Base-by-base conservation (phyloP, 805 yeast species). In the Lachancea kluyveri region DNA sequence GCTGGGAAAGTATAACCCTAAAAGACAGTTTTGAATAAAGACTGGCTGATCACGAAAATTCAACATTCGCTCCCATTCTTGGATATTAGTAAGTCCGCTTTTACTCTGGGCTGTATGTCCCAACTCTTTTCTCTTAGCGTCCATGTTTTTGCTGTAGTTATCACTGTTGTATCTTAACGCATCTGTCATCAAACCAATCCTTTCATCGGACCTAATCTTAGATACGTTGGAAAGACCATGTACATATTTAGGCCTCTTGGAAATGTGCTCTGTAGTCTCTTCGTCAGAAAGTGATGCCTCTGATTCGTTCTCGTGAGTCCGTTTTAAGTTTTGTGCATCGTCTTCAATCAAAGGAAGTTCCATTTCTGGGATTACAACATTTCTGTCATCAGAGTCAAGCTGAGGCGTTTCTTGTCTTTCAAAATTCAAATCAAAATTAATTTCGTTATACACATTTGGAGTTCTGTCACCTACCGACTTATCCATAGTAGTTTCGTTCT, bases 111-210 rank as follows among this genome's bases (percentile, higher is more conserved):
- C 21, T 10, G 21, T 4, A 16, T 11, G 16, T 16, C 10, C 35
- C 26, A 26, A 7, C 11, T 12, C 20, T 20, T 17, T 36, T 24
- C 30, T 27, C 8, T 14, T 30, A n/a, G 27, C 33, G 7, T 31
- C 39, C 60, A 55, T 55, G 1, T 21, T 9, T 10, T 33, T 39
- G 17, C 33, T 16, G 32, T 55, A 55, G 21, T 38, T 28, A 8
- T 37, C 48, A 37, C 42, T 43, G 22, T 50, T 45, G 8, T 28
- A 28, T 31, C 54, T 42, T 19, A 55, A 35, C 9, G 27, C 28
- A 4, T 53, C 59, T 3, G 56, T 55, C 5, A 45, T 28, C 9
- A 48, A 22, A 11, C 54, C 50, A 2, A 45, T 53, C 25, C 41
- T 42, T 18, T 40, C 48, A 37, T 54, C 60, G 17, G 35, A 7